Evolutionary conservation across 169 alveolate species (phyloP).

Genomic region (Fabrea salina): DNA sequence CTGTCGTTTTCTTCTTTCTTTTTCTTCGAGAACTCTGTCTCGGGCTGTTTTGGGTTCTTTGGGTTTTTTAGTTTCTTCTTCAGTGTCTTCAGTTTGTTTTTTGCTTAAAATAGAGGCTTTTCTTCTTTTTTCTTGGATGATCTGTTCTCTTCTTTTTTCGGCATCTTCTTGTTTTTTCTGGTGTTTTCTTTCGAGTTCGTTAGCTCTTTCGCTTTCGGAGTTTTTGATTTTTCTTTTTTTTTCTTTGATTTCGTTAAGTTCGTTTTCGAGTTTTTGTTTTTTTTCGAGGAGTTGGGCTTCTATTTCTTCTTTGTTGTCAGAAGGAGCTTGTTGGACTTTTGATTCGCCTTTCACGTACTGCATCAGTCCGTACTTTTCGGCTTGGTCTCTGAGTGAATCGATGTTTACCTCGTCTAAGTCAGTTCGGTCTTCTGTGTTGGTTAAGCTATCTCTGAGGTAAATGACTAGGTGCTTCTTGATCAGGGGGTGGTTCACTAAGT

Average conservation of each 20-base stretch:
- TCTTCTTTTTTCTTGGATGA: conserved; percentile 20
- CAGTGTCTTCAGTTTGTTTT: conserved; percentile 13
- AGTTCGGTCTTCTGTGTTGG: conserved; percentile 48
- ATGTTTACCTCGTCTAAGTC: conserved; percentile 81
- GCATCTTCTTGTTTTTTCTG: conserved; percentile 33
- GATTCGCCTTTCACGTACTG: conserved; percentile 22
- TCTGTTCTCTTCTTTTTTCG: background rate
- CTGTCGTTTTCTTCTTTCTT: conserved; percentile 52
- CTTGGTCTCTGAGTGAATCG: conserved; percentile 77
- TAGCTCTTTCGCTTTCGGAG: conserved; percentile 46
- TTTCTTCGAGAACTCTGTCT: conserved; percentile 53
- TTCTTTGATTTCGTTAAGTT: conserved; percentile 2
- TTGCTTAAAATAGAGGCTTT: background rate
- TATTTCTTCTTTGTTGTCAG: conserved; percentile 37
- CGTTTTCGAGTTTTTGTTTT: conserved; percentile 38
- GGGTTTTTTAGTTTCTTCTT: conserved; percentile 21
- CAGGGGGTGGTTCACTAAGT: conserved; percentile 74
- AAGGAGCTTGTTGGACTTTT: conserved; percentile 25
- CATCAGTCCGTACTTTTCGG: conserved; percentile 65
- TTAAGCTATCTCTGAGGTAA: conserved; percentile 68
- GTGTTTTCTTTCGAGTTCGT: conserved; percentile 42
- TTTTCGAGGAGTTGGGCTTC: conserved; percentile 46
- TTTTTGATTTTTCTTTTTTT: conserved; percentile 47
- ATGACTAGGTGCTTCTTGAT: conserved; percentile 65
- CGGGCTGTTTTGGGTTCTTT: conserved; percentile 41